Conservation (phyloP, 768 basidiomycete genomes). For the Cystobasidiopsis lactophilus region DNA sequence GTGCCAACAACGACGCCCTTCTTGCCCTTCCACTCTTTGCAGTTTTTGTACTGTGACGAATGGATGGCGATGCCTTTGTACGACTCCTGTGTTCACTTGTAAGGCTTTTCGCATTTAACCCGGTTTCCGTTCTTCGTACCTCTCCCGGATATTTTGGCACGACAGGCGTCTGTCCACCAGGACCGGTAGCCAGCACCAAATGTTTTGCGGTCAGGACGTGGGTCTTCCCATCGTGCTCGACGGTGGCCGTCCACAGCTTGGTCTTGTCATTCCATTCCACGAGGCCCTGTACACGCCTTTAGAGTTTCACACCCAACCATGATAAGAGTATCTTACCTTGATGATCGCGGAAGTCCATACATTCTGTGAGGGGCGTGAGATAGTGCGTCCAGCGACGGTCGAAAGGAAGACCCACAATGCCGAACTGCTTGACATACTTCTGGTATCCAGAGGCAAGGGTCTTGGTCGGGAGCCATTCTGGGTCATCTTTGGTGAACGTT, state of each 20-base stretch:
- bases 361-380: background rate
- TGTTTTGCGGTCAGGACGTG: background rate
- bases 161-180: background rate
- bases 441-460: slow-evolving; percentile 4
- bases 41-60: slow-evolving; percentile 2
- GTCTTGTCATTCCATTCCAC: background rate
- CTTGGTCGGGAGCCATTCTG: background rate
- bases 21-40: slow-evolving; percentile 3
- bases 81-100: background rate
- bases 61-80: slow-evolving; percentile 9
- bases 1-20: slow-evolving; percentile 9
- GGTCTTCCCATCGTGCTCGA: background rate
- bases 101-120: no score
- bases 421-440: slow-evolving; percentile 1
- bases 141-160: slow-evolving; percentile 3
- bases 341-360: slow-evolving; percentile 1
- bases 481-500: slow-evolving; percentile 1
- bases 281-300: background rate
- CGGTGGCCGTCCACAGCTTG: background rate
- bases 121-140: no score
- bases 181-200: slow-evolving; percentile 8
- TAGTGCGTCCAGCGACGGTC: background rate
- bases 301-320: no score
- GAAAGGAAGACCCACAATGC: background rate
- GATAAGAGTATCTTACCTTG: no score